Percentiles rank a stretch among this genome's conserved stretches.
Evolutionary conservation across 768 basidiomycete species (phyloP).

Genomic region (Bullera alba): DNA sequence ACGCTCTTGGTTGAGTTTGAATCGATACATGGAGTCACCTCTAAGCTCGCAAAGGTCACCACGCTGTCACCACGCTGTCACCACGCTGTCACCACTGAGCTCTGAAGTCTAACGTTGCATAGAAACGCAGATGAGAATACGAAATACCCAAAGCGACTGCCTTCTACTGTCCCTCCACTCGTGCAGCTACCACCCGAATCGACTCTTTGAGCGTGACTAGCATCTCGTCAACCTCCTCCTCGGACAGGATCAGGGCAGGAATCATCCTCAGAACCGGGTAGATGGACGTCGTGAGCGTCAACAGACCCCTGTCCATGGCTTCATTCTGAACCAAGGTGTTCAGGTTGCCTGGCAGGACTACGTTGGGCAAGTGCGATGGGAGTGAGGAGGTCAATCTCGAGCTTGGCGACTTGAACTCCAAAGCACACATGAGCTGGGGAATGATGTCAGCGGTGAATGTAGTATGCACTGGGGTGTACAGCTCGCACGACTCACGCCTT

Average conservation of each 20-base stretch:
- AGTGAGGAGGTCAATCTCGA: conserved; percentile 19
- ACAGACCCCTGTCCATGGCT: conserved; percentile 77
- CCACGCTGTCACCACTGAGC: no score
- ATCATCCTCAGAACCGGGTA: conserved; percentile 60
- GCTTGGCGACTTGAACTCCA: conserved; percentile 54
- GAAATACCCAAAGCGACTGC: no score
- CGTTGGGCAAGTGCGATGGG: not conserved
- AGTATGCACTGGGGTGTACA: not conserved
- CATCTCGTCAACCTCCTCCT: conserved; percentile 62
- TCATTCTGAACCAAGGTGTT: conserved; percentile 65
- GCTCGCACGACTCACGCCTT: conserved; percentile 51
- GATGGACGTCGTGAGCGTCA: conserved; percentile 74
- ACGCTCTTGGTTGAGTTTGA: no score
- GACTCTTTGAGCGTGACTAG: conserved; percentile 51
- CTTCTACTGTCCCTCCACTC: no score
- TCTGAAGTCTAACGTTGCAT: no score
- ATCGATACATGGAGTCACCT: no score
- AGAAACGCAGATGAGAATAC: no score
- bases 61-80: no score
- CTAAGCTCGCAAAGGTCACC: no score
- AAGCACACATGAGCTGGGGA: conserved; percentile 66
- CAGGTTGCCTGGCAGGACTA: conserved; percentile 50
- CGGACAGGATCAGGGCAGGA: conserved; percentile 74
- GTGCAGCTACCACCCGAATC: conserved; percentile 54
- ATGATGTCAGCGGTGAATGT: conserved; percentile 6